phyloP scores from a whole-genome alignment of 2,329 filamentous ascomycete genomes.

The Albifimbria verrucaria region DNA sequence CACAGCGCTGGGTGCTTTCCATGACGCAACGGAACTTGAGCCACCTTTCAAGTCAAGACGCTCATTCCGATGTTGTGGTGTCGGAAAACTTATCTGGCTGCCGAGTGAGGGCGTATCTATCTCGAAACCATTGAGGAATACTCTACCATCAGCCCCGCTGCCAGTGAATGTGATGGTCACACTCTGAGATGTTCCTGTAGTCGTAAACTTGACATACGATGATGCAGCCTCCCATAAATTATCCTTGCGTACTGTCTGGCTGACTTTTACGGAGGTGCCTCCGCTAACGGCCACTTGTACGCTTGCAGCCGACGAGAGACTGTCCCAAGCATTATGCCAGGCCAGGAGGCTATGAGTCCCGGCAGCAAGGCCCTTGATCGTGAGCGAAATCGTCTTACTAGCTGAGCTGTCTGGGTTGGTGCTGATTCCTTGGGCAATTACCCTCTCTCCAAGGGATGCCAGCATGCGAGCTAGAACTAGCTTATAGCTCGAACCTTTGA shows the following conservation, averaged over 20 bases:
- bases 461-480: neutral
- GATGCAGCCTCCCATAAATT: constrained; percentile 27
- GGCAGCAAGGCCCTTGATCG: neutral
- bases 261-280: neutral
- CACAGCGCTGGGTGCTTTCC: constrained; percentile 17
- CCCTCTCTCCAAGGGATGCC: neutral
- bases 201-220: constrained; percentile 22
- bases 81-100: constrained; percentile 22
- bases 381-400: neutral
- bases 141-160: constrained; percentile 13
- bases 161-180: constrained; percentile 22
- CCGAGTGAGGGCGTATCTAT: constrained; percentile 20
- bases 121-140: constrained; percentile 28
- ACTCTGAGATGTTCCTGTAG: constrained; percentile 9
- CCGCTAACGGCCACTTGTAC: neutral
- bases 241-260: constrained; percentile 14
- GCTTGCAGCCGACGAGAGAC: neutral
- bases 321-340: constrained; percentile 1
- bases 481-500: neutral
- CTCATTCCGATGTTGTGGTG: constrained; percentile 24
- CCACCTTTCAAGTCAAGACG: constrained; percentile 15
- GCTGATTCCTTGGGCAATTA: neutral
- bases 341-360: neutral
- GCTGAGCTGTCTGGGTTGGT: neutral
- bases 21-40: constrained; percentile 13